A percentile compares a stretch with the other conserved stretches of the same genome.
These are phyloP conservation scores for Macrophomina phaseolina DNA, from an alignment of 2,329 filamentous ascomycete genomes.

Conservation along the genomic window DNA sequence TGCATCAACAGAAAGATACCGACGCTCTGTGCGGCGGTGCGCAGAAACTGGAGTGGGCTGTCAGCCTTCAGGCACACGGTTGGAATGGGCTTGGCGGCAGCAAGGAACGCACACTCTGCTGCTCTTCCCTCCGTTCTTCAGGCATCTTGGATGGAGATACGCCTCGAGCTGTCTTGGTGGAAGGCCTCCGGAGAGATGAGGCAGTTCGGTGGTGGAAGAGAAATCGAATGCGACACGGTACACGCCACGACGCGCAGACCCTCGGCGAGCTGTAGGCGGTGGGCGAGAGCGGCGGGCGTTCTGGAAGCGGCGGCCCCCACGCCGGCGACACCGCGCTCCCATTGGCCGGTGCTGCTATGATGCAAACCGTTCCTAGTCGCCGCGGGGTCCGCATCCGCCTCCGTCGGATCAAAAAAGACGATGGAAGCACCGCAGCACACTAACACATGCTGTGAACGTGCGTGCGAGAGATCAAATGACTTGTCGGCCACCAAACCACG, in stretches of 20 bases:
- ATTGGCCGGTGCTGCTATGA: constrained; percentile 20
- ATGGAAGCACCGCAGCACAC: constrained; percentile 10
- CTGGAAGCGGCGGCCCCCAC: not conserved
- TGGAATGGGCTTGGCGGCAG: not conserved
- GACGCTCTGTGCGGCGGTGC: constrained; percentile 59
- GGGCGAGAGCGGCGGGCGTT: not conserved
- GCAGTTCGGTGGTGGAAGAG: not conserved
- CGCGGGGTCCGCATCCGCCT: constrained; percentile 12
- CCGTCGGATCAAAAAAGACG: not conserved
- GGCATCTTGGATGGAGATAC: constrained; percentile 26
- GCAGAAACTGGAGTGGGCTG: constrained; percentile 36
- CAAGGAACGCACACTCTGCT: constrained; percentile 25
- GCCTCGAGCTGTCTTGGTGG: constrained; percentile 11
- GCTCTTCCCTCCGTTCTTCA: constrained; percentile 27
- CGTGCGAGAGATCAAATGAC: constrained; percentile 23
- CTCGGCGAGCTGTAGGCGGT: constrained; percentile 4
- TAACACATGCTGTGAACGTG: constrained; percentile 11
- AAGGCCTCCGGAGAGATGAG: not conserved
- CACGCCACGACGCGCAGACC: constrained; percentile 18
- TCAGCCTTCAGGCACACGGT: not conserved
- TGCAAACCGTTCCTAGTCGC: constrained; percentile 10
- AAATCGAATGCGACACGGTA: not conserved
- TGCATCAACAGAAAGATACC: constrained; percentile 66
- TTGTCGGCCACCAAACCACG: constrained; percentile 1
- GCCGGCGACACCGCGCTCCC: constrained; percentile 5